These are phyloP conservation scores for Gigaspora rosea DNA, from an alignment of 192 early-diverging fungal genomes.

Conservation along the genomic window DNA sequence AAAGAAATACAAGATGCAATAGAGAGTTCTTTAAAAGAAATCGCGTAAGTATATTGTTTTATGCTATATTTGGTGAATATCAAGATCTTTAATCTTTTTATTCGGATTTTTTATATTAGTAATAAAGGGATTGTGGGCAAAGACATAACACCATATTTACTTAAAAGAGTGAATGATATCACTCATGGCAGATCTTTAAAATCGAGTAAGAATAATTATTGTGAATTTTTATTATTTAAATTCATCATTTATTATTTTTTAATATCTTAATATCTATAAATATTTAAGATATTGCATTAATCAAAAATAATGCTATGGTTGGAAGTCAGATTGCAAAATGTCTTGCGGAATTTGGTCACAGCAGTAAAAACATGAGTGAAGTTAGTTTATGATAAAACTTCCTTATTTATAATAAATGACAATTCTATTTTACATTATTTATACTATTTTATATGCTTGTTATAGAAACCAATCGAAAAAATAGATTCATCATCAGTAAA, in stretches of 20 bases:
- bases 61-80: not conserved
- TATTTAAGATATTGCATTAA: constrained; percentile 77
- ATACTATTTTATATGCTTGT: too few species aligned
- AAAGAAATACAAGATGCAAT: constrained; percentile 70
- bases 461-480: too few species aligned
- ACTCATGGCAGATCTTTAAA: constrained; percentile 80
- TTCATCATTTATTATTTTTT: not conserved
- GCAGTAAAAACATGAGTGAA: not conserved
- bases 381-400: not conserved
- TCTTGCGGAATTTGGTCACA: constrained; percentile 34
- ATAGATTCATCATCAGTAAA: too few species aligned
- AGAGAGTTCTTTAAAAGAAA: constrained; percentile 68
- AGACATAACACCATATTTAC: constrained; percentile 90
- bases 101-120: constrained; percentile 36
- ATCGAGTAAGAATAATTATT: constrained; percentile 60
- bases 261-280: not conserved
- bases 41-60: constrained; percentile 45
- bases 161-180: constrained; percentile 81
- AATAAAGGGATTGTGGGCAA: constrained; percentile 73
- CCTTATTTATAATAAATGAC: too few species aligned
- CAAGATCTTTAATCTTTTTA: not conserved
- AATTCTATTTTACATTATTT: too few species aligned
- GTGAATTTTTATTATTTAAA: not conserved
- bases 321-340: constrained; percentile 77
- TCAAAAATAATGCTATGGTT: constrained; percentile 89